A percentile compares a stretch with the other conserved stretches of the same genome.
Conservation (phyloP, 1,284 basidiomycete species). For the Leccinum colubrinum region DNA sequence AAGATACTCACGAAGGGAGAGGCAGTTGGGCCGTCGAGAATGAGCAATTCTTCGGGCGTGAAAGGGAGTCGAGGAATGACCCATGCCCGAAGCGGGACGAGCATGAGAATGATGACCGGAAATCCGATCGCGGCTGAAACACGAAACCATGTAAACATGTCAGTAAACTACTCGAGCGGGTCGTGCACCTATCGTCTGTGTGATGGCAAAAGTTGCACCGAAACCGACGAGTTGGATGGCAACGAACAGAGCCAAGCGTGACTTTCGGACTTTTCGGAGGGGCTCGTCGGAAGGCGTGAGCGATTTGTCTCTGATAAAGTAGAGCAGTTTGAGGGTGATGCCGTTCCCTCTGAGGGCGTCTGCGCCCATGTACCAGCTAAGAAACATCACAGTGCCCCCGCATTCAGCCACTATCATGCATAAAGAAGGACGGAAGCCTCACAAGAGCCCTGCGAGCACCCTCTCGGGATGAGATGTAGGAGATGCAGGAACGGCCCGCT, state of each 20-base stretch:
- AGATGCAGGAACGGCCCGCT: slow-evolving; percentile 82
- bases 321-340: slow-evolving; percentile 83
- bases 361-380: slow-evolving; percentile 88
- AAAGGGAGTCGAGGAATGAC: slow-evolving; percentile 81
- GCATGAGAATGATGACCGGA: slow-evolving; percentile 84
- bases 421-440: slow-evolving; percentile 27
- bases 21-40: slow-evolving; percentile 88
- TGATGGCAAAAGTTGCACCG: slow-evolving; percentile 88
- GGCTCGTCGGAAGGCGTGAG: slow-evolving; percentile 68
- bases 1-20: slow-evolving; percentile 68
- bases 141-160: background rate
- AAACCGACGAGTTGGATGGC: slow-evolving; percentile 84
- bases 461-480: slow-evolving; percentile 73
- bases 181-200: slow-evolving; percentile 80
- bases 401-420: slow-evolving; percentile 6
- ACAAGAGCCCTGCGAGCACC: slow-evolving; percentile 77
- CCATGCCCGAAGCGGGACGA: slow-evolving; percentile 80
- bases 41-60: slow-evolving; percentile 74
- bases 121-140: slow-evolving; percentile 82
- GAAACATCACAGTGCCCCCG: background rate
- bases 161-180: fast-evolving
- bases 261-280: slow-evolving; percentile 71
- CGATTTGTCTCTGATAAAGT: slow-evolving; percentile 73
- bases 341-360: slow-evolving; percentile 83
- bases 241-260: slow-evolving; percentile 77